Evolutionary conservation across 805 yeast species (phyloP).

Genomic region (Cyberlindnera sargentensis): DNA sequence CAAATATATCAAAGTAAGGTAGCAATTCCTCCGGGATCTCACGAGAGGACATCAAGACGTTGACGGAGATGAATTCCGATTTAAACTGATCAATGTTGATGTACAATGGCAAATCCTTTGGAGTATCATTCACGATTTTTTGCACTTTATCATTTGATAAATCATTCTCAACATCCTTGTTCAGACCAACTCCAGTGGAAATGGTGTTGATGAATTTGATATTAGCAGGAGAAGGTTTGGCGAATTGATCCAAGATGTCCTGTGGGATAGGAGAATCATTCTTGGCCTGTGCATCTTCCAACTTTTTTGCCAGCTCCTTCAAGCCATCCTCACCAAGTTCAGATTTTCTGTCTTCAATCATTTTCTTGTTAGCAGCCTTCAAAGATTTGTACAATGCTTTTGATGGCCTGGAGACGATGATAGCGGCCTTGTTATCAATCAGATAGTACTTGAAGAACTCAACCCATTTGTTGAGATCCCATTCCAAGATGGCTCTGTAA

Average conservation of each 20-base stretch:
- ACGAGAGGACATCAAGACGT: conserved; percentile 51
- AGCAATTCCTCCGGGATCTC: conserved; percentile 44
- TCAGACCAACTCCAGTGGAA: conserved; percentile 53
- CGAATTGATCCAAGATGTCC: conserved; percentile 51
- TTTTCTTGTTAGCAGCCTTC: conserved; percentile 43
- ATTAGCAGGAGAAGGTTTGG: conserved; percentile 65
- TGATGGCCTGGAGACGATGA: conserved; percentile 72
- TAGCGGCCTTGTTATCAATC: conserved; percentile 53
- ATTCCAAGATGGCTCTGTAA: conserved; percentile 41
- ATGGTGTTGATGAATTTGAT: conserved; percentile 66
- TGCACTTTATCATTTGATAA: conserved; percentile 24
- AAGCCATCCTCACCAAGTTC: conserved; percentile 57
- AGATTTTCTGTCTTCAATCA: conserved; percentile 41
- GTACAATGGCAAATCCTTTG: conserved; percentile 53
- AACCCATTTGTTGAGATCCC: conserved; percentile 70
- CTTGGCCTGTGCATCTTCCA: conserved; percentile 54
- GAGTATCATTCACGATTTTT: conserved; percentile 26
- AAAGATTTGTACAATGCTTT: conserved; percentile 43
- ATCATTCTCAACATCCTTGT: conserved; percentile 29
- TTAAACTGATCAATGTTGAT: conserved; percentile 74
- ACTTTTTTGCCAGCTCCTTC: conserved; percentile 37
- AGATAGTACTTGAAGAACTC: conserved; percentile 44
- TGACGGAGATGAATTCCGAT: conserved; percentile 71
- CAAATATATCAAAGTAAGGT: conserved; percentile 58
- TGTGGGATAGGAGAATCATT: conserved; percentile 79